Evolutionary conservation across 306 rosid genomes (phyloP).

Genomic region (Leucaena leucocephala): DNA sequence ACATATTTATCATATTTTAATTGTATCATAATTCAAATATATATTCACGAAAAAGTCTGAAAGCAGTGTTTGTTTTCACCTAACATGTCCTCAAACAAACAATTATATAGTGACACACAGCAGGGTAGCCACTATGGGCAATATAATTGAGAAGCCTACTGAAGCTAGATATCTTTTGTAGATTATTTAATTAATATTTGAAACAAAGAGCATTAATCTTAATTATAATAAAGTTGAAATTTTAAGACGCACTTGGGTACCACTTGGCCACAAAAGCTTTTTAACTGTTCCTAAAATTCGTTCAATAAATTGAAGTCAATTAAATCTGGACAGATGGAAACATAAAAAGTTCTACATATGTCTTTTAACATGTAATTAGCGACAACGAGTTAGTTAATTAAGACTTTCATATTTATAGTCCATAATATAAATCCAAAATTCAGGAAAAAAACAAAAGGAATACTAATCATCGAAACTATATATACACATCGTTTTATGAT

Average conservation of each 20-base stretch:
- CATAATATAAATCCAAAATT: slow-evolving; percentile 31
- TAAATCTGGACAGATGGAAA: not conserved
- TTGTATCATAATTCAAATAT: not conserved
- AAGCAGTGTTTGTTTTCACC: not conserved
- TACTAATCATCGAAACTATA: not conserved
- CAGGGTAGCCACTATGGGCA: not conserved
- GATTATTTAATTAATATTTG: not conserved
- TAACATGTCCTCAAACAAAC: not conserved
- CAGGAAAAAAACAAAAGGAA: not conserved
- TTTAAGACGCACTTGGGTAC: not conserved
- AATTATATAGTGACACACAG: not conserved
- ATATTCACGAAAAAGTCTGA: not conserved
- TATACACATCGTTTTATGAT: slow-evolving; percentile 8
- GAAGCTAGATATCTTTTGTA: not conserved
- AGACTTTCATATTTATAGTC: slow-evolving; percentile 28
- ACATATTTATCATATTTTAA: not conserved
- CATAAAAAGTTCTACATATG: not conserved
- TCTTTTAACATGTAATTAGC: not conserved
- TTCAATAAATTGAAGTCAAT: not conserved
- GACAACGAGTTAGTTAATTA: slow-evolving; percentile 19
- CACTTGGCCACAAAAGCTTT: slow-evolving; percentile 7
- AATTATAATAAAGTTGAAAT: not conserved
- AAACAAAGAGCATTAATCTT: not conserved
- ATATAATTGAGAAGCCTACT: not conserved
- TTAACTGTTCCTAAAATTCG: not conserved